These are phyloP conservation scores for Ustilago shanxiensis DNA, from an alignment of 1,284 basidiomycete species.

Conservation along the genomic window DNA sequence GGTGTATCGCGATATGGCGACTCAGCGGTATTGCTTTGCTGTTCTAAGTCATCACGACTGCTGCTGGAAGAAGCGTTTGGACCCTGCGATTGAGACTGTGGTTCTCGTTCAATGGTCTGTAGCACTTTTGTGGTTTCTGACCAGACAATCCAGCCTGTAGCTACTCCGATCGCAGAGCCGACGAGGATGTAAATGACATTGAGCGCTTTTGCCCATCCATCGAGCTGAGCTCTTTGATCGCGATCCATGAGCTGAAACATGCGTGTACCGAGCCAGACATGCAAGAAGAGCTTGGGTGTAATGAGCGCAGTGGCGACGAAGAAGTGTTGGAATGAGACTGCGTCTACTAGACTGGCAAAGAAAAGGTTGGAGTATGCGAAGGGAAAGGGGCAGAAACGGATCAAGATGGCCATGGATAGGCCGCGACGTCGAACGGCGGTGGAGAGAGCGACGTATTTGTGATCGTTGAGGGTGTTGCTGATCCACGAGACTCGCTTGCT, in stretches of 20 bases:
- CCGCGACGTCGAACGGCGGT: slow-evolving; percentile 56
- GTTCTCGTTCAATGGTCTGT: slow-evolving; percentile 24
- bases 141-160: slow-evolving; percentile 49
- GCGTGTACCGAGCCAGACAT: slow-evolving; percentile 63
- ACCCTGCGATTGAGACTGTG: not conserved
- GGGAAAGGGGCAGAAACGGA: slow-evolving; percentile 65
- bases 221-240: slow-evolving; percentile 44
- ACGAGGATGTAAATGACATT: slow-evolving; percentile 52
- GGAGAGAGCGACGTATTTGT: slow-evolving; percentile 59
- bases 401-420: slow-evolving; percentile 58
- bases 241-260: slow-evolving; percentile 62
- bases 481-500: slow-evolving; percentile 29
- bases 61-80: not conserved
- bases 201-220: slow-evolving; percentile 37
- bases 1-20: slow-evolving; percentile 16
- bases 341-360: slow-evolving; percentile 48
- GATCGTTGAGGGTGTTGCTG: slow-evolving; percentile 41
- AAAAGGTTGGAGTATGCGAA: slow-evolving; percentile 59
- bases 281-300: slow-evolving; percentile 65
- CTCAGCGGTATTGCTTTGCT: not conserved
- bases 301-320: slow-evolving; percentile 58
- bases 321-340: slow-evolving; percentile 52
- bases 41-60: not conserved
- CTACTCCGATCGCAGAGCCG: slow-evolving; percentile 33
- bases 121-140: slow-evolving; percentile 41